Conservation (phyloP, 768 basidiomycete genomes). For the Mycena floridula region DNA sequence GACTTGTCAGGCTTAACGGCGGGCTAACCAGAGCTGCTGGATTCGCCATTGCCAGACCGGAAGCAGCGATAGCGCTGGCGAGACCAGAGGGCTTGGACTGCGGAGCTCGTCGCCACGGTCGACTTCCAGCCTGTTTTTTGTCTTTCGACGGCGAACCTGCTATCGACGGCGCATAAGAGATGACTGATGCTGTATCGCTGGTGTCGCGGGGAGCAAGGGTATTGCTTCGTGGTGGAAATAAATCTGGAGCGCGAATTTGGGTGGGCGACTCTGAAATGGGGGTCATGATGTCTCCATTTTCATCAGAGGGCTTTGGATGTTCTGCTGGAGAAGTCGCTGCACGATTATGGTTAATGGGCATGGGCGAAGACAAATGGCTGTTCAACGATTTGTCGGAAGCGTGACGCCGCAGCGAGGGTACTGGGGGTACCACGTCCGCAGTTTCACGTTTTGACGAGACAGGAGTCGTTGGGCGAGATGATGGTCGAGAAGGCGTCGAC, state of each 20-base stretch:
- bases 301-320: background rate
- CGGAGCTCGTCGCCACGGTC: slow-evolving; percentile 31
- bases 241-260: background rate
- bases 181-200: background rate
- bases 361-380: too few relatives aligned
- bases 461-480: too few relatives aligned
- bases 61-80: slow-evolving; percentile 63
- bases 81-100: slow-evolving; percentile 49
- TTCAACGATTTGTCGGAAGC: too few relatives aligned
- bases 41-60: slow-evolving; percentile 62
- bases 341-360: background rate
- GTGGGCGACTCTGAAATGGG: background rate
- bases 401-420: too few relatives aligned
- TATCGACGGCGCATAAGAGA: background rate
- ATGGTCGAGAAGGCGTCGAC: too few relatives aligned
- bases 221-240: background rate
- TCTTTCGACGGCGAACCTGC: background rate
- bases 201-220: background rate
- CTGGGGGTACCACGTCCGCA: too few relatives aligned
- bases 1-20: slow-evolving; percentile 7
- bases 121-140: too few relatives aligned
- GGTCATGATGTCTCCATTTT: background rate
- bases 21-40: slow-evolving; percentile 34
- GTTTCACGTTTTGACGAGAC: too few relatives aligned
- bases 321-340: background rate